Evolutionary conservation across 768 basidiomycete genomes (phyloP).

Genomic region (Boletus reticuloceps): DNA sequence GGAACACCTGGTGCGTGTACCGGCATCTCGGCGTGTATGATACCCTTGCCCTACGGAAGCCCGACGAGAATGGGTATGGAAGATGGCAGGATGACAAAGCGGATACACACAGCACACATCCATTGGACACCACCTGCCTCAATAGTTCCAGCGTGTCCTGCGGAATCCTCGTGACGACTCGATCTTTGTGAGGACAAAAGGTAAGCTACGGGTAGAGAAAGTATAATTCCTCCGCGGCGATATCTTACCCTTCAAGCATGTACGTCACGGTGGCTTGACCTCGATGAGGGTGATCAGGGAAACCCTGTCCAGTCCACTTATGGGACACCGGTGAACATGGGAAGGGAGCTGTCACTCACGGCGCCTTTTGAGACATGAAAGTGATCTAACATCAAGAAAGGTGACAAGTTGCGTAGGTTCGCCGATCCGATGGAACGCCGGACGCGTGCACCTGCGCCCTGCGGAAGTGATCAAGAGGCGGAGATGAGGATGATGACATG

Average conservation of each 20-base stretch:
- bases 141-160: conserved; percentile 78
- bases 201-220: neutral
- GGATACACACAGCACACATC: conserved; percentile 75
- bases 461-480: neutral
- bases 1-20: conserved; percentile 63
- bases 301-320: conserved; percentile 48
- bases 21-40: conserved; percentile 90
- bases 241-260: conserved; percentile 72
- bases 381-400: conserved; percentile 90
- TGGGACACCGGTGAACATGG: neutral
- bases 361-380: conserved; percentile 70
- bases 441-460: conserved; percentile 83
- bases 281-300: conserved; percentile 92
- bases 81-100: neutral
- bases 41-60: conserved; percentile 54
- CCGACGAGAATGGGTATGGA: neutral
- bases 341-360: conserved; percentile 38
- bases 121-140: conserved; percentile 87
- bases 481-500: neutral
- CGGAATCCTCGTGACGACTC: conserved; percentile 88
- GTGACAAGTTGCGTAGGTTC: conserved; percentile 75
- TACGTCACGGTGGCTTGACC: conserved; percentile 90
- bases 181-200: conserved; percentile 37
- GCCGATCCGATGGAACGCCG: conserved; percentile 81
- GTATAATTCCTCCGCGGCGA: neutral